Evolutionary conservation across 1,284 basidiomycete species (phyloP), one percentile per base, ranked within the genome.

Genomic region (Taiwanofungus camphoratus): DNA sequence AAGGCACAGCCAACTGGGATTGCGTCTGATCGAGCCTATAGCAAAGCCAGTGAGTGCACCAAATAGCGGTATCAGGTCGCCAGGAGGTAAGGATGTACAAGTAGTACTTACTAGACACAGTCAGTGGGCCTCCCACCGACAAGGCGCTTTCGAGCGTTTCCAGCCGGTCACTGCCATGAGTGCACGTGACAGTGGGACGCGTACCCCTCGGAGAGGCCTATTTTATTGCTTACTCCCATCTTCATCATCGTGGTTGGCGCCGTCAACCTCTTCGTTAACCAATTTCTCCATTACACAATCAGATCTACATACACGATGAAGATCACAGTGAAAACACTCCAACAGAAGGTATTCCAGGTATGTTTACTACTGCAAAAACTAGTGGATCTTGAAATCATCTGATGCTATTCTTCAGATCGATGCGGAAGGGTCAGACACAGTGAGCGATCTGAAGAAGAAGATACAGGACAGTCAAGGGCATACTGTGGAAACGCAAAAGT

Each of bases 291-390:
- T n/a, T 33, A 1, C 13, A 27, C 26, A 7, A 13, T 27, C 26
- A 27, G 26, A 53, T 53, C 46, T 50, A 49, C 49, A 56, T 45
- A n/a, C 44, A 79, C 61, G 60, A 92, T 93, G 87, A 90, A 91
- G 76, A 75, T 96, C 64, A 95, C 91, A 18, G 74, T 97, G 61
- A 97, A 96, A 71, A 96, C 91, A 3, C 77, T 93, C 19, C 86
- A 92, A 67, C 91, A 94, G 65, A 94, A 92, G 71, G 75, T 85
- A 60, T 92, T 82, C 62, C 72, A 79, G 62, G 87, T 81, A 56
- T 9, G 61, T 56, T 4, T 4, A 35, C 22, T 5, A 20, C 32
- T 41, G 12, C 15, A 24, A 9, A 27, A 4, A 18, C 21, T 13
- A 26, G 11, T 8, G 18, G n/a, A 24, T 21, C 2, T n/a, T 5